phyloP scores from a whole-genome alignment of 371 early-diverging fungal species.

The Entomophthora muscae region DNA sequence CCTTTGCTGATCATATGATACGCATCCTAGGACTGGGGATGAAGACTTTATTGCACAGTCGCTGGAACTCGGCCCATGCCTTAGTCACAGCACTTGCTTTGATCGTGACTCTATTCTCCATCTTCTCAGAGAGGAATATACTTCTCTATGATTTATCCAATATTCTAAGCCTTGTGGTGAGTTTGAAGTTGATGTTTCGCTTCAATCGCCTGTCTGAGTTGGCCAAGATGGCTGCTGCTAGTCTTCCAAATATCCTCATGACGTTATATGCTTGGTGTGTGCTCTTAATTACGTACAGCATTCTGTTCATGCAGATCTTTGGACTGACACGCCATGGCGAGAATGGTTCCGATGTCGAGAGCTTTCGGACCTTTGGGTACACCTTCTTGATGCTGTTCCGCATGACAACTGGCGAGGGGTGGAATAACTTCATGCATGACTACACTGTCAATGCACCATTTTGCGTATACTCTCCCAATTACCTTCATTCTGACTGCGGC shows the following conservation, averaged over 20 bases:
- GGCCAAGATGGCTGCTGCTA: no score
- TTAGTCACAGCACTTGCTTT: no score
- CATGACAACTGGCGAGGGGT: no score
- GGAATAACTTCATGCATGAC: no score
- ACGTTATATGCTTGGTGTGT: conserved; percentile 27
- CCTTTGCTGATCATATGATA: no score
- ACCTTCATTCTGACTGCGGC: conserved; percentile 44
- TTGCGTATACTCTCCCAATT: conserved; percentile 29
- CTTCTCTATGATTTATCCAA: conserved; percentile 19
- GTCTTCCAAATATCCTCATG: background rate
- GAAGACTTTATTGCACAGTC: no score
- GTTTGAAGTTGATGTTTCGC: background rate
- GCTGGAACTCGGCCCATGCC: no score
- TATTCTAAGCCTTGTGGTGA: background rate
- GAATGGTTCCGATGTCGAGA: conserved; percentile 28
- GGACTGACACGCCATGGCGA: conserved; percentile 42
- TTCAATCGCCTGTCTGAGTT: background rate
- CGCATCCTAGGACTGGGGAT: no score
- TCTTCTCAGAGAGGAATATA: no score
- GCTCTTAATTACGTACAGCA: conserved; percentile 52
- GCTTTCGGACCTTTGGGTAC: conserved; percentile 33
- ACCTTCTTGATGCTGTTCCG: conserved; percentile 38
- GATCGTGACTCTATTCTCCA: no score
- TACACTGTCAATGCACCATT: conserved; percentile 33
- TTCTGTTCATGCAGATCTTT: no score